Conservation (phyloP, 2,329 filamentous ascomycete species). For the Aspergillus vadensis region DNA sequence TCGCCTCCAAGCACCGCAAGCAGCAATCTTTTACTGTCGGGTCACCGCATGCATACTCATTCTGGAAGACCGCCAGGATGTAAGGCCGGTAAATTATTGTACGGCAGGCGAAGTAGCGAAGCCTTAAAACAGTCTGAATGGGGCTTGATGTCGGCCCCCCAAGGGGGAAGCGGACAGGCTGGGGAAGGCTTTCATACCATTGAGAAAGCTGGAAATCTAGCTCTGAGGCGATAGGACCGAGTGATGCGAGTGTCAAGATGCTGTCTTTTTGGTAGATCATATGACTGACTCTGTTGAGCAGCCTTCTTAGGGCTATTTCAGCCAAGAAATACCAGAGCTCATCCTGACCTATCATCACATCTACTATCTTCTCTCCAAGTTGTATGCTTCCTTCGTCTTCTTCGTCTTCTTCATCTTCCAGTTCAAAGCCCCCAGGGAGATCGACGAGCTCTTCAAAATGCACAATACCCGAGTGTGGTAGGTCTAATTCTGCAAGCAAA, state of each 20-base stretch:
- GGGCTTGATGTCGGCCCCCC: slow-evolving; percentile 68
- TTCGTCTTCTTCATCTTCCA: slow-evolving; percentile 55
- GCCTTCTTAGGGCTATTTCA: slow-evolving; percentile 74
- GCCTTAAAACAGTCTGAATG: slow-evolving; percentile 74
- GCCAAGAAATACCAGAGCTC: slow-evolving; percentile 86
- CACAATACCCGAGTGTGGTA: slow-evolving; percentile 80
- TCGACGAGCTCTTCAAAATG: slow-evolving; percentile 80
- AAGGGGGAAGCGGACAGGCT: slow-evolving; percentile 75
- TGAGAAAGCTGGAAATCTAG: slow-evolving; percentile 80
- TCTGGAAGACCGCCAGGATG: slow-evolving; percentile 76
- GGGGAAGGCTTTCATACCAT: slow-evolving; percentile 79
- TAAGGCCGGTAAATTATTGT: slow-evolving; percentile 87
- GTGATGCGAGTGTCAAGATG: slow-evolving; percentile 68
- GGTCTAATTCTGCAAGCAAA: slow-evolving; percentile 74
- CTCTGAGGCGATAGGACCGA: slow-evolving; percentile 77
- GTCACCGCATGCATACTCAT: slow-evolving; percentile 72
- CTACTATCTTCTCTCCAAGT: slow-evolving; percentile 38
- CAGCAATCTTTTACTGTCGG: slow-evolving; percentile 74
- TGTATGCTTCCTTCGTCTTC: neutral
- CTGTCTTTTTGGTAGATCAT: slow-evolving; percentile 76
- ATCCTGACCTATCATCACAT: slow-evolving; percentile 65
- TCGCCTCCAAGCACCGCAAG: slow-evolving; percentile 78
- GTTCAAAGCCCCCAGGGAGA: slow-evolving; percentile 74
- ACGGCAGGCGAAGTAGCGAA: slow-evolving; percentile 81
- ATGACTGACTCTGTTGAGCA: slow-evolving; percentile 77